A percentile compares a stretch with the other conserved stretches of the same genome.
Conservation (phyloP, 306 rosid genomes). For the Cicer judaicum region DNA sequence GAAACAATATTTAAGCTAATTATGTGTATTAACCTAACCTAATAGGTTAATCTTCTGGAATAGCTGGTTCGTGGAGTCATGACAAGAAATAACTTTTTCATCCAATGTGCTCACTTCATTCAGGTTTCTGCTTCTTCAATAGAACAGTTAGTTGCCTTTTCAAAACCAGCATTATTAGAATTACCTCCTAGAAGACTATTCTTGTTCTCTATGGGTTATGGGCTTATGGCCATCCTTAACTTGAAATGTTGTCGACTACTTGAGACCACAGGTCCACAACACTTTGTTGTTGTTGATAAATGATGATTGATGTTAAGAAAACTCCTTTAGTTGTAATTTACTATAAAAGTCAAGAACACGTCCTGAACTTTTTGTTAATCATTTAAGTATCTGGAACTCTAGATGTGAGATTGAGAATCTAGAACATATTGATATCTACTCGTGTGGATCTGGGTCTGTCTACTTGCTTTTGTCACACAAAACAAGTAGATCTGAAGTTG, state of each 20-base stretch:
- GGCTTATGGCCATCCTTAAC: not conserved
- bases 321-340: not conserved
- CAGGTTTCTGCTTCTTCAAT: constrained; percentile 14
- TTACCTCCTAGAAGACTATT: constrained; percentile 8
- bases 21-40: not conserved
- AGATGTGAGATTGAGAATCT: not conserved
- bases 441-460: not conserved
- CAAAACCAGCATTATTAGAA: not conserved
- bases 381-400: not conserved
- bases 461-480: not conserved
- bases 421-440: not conserved
- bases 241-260: not conserved
- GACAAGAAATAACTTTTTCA: not conserved
- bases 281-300: not conserved
- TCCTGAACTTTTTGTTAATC: not conserved
- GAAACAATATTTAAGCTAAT: not conserved
- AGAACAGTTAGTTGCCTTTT: not conserved
- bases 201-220: not conserved
- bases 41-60: not conserved
- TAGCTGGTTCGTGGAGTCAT: not conserved
- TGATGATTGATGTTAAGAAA: not conserved
- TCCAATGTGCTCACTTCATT: not conserved
- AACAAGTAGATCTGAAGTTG: not conserved
- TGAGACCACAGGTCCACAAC: not conserved
- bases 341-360: not conserved